phyloP scores from a whole-genome alignment of 2,329 filamentous ascomycete species.

The Chaetothyriales sp. region DNA sequence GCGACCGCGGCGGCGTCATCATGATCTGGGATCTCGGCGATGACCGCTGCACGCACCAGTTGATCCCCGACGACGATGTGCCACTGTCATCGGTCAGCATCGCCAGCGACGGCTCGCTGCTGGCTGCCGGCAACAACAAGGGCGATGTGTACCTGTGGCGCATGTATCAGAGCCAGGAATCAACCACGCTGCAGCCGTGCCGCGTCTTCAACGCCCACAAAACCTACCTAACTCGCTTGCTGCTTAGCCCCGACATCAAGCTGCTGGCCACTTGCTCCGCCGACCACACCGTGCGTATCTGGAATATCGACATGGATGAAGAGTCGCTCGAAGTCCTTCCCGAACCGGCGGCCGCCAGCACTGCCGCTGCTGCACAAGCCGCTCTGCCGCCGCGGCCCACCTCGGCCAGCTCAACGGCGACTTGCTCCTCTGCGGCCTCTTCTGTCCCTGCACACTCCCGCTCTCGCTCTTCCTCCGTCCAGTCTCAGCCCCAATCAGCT shows the following conservation, averaged over 20 bases:
- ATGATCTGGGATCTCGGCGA: slow-evolving; percentile 93
- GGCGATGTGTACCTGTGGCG: slow-evolving; percentile 97
- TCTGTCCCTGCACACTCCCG: background rate
- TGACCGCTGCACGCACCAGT: slow-evolving; percentile 90
- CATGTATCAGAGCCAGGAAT: slow-evolving; percentile 68
- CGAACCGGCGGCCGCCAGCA: slow-evolving; percentile 1
- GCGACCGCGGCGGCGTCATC: slow-evolving; percentile 82
- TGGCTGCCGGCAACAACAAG: slow-evolving; percentile 90
- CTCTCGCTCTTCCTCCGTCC: slow-evolving; percentile 1
- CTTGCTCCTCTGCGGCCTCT: slow-evolving; percentile 1
- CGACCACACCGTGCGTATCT: slow-evolving; percentile 91
- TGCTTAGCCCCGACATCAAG: slow-evolving; percentile 85
- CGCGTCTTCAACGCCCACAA: slow-evolving; percentile 83
- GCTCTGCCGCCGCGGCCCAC: background rate
- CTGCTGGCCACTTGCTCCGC: slow-evolving; percentile 88
- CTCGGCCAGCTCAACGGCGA: background rate
- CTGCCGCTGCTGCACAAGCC: background rate
- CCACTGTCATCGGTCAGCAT: slow-evolving; percentile 90
- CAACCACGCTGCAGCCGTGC: slow-evolving; percentile 71
- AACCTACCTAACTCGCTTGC: slow-evolving; percentile 81
- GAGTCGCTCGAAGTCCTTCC: slow-evolving; percentile 23
- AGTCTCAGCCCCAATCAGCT: slow-evolving; percentile 1
- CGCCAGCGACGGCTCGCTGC: slow-evolving; percentile 79
- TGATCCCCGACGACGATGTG: slow-evolving; percentile 92
- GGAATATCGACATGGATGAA: slow-evolving; percentile 68